phyloP scores from a whole-genome alignment of 108 stramenopile genomes.

The Cylindrotheca fusiformis region DNA sequence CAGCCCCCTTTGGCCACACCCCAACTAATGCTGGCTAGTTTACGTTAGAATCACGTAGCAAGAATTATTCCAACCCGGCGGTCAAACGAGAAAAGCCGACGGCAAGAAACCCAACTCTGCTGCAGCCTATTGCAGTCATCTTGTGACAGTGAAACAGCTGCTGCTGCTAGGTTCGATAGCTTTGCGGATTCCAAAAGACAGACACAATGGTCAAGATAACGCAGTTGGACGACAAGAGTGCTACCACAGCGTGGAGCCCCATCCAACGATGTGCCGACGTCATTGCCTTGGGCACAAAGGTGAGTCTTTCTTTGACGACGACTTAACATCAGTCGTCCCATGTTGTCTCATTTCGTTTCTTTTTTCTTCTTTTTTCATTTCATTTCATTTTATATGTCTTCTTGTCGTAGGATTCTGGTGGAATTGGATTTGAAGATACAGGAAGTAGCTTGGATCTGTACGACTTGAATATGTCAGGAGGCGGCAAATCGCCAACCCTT shows the following conservation, averaged over 20 bases:
- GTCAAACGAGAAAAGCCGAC: too few relatives aligned
- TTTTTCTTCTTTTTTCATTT: constrained; percentile 2
- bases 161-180: too few relatives aligned
- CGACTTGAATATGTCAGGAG: constrained; percentile 44
- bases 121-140: too few relatives aligned
- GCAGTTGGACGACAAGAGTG: constrained; percentile 60
- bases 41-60: too few relatives aligned
- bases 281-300: constrained; percentile 77
- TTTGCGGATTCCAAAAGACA: neutral
- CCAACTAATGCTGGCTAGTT: too few relatives aligned
- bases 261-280: constrained; percentile 54
- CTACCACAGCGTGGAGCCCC: constrained; percentile 72
- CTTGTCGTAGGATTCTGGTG: constrained; percentile 47
- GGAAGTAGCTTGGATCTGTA: constrained; percentile 93
- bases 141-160: too few relatives aligned
- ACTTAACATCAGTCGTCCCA: neutral
- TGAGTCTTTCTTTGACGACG: constrained; percentile 23
- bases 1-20: too few relatives aligned
- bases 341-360: neutral
- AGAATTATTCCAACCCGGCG: too few relatives aligned
- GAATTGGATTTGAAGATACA: constrained; percentile 90
- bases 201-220: constrained; percentile 57
- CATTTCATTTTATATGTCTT: neutral
- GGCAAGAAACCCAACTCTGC: too few relatives aligned
- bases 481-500: constrained; percentile 29